Evolutionary conservation across 495 filamentous ascomycete genomes (phyloP), one percentile per base, ranked within the genome.

Genomic region (Aspergillus ellipticus): DNA sequence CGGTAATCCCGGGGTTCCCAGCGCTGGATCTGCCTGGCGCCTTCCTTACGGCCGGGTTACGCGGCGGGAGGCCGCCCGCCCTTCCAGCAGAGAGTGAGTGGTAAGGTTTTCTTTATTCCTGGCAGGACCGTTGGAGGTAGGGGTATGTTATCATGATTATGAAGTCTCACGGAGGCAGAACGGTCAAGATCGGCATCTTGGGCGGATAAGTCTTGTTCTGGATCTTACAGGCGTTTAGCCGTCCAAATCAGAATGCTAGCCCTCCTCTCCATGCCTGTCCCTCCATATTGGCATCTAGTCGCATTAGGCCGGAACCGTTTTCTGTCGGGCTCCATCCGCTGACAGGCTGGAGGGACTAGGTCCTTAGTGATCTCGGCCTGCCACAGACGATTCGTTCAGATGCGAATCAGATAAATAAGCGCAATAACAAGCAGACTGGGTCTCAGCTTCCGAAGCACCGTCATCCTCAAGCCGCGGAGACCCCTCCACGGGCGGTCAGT

Each of bases 301-400:
- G 45, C 47, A 54, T 53, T 58, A 56, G 57, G 52, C 51, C 43
- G 51, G 54, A 57, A 53, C 61, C 61, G 61, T 63, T 63, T 63
- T 63, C 61, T 63, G 61, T 63, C 61, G 61, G 60, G 54, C 61
- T 53, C 61, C 57, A 63, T 54, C 57, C 51, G 54, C 53, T 49
- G 56, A 49, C 56, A 35, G 56, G n/a, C 43, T 47, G 55, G 51
- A 42, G 33, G 37, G 13, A 21, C 24, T 29, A 42, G 49, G 33
- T 43, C 21, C 10, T 24, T 35, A 29, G 42, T 22, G 10, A 35
- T 35, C 51, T 53, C 33, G 22, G 9, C 42, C 17, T 20, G 35
- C 11, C 11, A 39, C 35, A 39, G 35, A n/a, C 35, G 35, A 54
- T 26, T 46, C 39, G 42, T 28, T 4, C 13, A 49, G 19, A 24